A percentile compares a stretch with the other conserved stretches of the same genome.
phyloP scores from a whole-genome alignment of 2,329 filamentous ascomycete species.

The Fusarium irregulare region DNA sequence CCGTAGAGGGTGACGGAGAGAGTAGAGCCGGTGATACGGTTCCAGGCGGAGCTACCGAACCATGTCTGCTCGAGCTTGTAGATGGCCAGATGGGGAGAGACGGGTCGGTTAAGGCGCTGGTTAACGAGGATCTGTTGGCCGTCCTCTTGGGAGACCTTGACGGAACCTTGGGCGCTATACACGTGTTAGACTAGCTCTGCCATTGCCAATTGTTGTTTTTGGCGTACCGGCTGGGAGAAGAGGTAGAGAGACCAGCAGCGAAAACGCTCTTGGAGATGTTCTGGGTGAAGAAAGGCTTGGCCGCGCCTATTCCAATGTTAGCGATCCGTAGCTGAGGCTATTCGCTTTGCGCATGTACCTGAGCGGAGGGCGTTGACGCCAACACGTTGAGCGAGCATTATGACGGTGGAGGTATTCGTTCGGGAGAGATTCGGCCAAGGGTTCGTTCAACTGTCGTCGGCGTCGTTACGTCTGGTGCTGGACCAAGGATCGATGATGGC shows the following conservation, averaged over 20 bases:
- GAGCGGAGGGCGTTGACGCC: conserved; percentile 69
- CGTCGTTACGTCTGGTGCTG: conserved; percentile 35
- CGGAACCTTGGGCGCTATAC: conserved; percentile 56
- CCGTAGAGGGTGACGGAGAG: conserved; percentile 81
- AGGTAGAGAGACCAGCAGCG: conserved; percentile 55
- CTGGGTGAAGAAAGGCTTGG: conserved; percentile 60
- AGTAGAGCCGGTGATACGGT: conserved; percentile 83
- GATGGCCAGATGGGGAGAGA: conserved; percentile 86
- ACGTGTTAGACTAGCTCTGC: conserved; percentile 9
- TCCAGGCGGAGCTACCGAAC: conserved; percentile 77
- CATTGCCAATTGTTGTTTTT: background rate
- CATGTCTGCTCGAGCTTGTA: conserved; percentile 90
- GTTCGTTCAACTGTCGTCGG: conserved; percentile 37
- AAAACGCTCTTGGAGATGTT: conserved; percentile 61
- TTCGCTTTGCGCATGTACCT: conserved; percentile 55
- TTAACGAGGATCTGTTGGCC: conserved; percentile 75
- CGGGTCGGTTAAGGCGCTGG: conserved; percentile 84
- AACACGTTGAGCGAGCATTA: conserved; percentile 68
- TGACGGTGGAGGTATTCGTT: conserved; percentile 35
- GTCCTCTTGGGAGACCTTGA: conserved; percentile 66
- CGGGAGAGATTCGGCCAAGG: conserved; percentile 15
- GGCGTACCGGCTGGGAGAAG: conserved; percentile 60
- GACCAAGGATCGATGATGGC: conserved; percentile 33
- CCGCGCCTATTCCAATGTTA: conserved; percentile 49
- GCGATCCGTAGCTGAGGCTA: conserved; percentile 24